These are phyloP conservation scores for Phialophora macrospora DNA, from an alignment of 2,329 filamentous ascomycete species.

Conservation along the genomic window DNA sequence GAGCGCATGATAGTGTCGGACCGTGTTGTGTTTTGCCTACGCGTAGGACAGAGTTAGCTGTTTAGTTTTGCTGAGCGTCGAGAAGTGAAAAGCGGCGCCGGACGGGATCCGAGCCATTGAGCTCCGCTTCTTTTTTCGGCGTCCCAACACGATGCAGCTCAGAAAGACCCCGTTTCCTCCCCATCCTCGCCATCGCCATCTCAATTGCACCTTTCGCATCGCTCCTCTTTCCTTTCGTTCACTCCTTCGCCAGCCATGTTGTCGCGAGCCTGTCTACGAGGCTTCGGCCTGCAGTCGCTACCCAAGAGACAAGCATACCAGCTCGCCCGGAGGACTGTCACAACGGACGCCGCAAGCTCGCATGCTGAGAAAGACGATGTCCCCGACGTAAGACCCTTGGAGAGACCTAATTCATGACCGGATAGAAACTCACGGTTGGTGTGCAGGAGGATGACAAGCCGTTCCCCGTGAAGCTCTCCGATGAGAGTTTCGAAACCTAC, in stretches of 20 bases:
- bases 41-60: background rate
- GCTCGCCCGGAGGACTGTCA: constrained; percentile 74
- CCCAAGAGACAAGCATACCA: constrained; percentile 52
- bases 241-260: constrained; percentile 31
- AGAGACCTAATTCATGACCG: too few relatives aligned
- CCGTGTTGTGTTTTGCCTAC: background rate
- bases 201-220: constrained; percentile 15
- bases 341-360: constrained; percentile 90
- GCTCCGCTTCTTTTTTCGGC: constrained; percentile 26
- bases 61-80: background rate
- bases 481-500: constrained; percentile 99
- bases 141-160: constrained; percentile 30
- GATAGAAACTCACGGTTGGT: constrained; percentile 9
- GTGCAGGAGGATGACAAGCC: constrained; percentile 86
- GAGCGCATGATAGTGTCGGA: background rate
- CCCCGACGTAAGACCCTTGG: constrained; percentile 60
- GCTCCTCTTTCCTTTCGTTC: constrained; percentile 22
- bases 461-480: constrained; percentile 89
- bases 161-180: constrained; percentile 9
- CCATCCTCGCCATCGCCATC: constrained; percentile 11
- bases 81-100: background rate
- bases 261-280: constrained; percentile 37
- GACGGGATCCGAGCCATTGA: constrained; percentile 10
- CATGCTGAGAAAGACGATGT: constrained; percentile 80
- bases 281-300: constrained; percentile 42